Percentiles rank a stretch among this genome's conserved stretches.
These are phyloP conservation scores for Aspergillus viridinutans DNA, from an alignment of 2,329 filamentous ascomycete species.

Conservation along the genomic window DNA sequence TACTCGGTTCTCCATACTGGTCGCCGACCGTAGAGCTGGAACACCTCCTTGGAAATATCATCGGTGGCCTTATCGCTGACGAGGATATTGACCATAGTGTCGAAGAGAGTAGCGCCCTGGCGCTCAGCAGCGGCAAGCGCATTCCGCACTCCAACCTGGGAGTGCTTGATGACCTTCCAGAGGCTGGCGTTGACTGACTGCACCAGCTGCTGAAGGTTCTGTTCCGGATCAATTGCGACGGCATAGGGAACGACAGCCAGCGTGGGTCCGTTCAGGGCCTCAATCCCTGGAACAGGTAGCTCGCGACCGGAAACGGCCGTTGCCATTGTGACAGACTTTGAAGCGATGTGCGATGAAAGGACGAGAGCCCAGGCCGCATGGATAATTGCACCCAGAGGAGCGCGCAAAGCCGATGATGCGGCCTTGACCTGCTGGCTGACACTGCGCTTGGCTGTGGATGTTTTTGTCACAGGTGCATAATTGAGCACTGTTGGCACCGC, in stretches of 20 bases:
- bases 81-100: conserved; percentile 5
- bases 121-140: background rate
- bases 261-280: background rate
- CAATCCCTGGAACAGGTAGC: background rate
- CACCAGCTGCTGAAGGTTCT: background rate
- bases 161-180: background rate
- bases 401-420: background rate
- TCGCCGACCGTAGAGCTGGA: background rate
- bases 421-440: background rate
- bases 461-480: background rate
- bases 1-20: conserved; percentile 1
- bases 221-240: background rate
- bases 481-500: conserved; percentile 2
- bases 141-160: conserved; percentile 1
- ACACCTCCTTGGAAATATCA: conserved; percentile 2
- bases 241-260: background rate
- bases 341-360: background rate
- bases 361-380: background rate
- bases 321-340: background rate
- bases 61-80: background rate
- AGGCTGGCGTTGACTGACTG: background rate
- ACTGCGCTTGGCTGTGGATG: background rate
- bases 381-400: background rate
- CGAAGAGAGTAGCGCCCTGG: conserved; percentile 1
- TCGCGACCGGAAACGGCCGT: conserved; percentile 2